Conservation (phyloP, 805 yeast species). For the Debaryomyces maramus region DNA sequence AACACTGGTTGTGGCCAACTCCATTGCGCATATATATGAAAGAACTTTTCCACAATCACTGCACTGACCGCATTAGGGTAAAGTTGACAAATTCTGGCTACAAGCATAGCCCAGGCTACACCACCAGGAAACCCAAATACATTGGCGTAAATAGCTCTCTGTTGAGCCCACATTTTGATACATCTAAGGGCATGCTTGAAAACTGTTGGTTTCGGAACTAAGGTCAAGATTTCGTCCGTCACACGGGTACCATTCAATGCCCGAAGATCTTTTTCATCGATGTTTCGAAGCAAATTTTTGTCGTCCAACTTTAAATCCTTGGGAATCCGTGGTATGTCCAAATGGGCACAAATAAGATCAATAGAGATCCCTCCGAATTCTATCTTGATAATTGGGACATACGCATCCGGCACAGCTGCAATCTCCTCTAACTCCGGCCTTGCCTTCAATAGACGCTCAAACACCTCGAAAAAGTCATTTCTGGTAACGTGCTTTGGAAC, state of each 20-base stretch:
- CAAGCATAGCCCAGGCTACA: slow-evolving; percentile 99
- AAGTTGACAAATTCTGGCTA: slow-evolving; percentile 94
- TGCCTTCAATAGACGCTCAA: slow-evolving; percentile 64
- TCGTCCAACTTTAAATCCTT: slow-evolving; percentile 71
- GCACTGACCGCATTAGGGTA: slow-evolving; percentile 97
- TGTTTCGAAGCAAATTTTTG: slow-evolving; percentile 78
- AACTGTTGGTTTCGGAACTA: slow-evolving; percentile 91
- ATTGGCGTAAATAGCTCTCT: slow-evolving; percentile 91
- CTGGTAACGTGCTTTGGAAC: slow-evolving; percentile 94
- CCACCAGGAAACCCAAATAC: slow-evolving; percentile 99
- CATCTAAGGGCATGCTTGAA: slow-evolving; percentile 92
- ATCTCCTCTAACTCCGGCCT: slow-evolving; percentile 88
- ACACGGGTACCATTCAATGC: slow-evolving; percentile 95
- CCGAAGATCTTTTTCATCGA: slow-evolving; percentile 89
- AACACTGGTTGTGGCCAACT: slow-evolving; percentile 98
- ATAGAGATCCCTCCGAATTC: slow-evolving; percentile 90
- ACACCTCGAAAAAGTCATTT: slow-evolving; percentile 84
- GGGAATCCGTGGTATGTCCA: slow-evolving; percentile 85
- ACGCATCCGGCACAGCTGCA: slow-evolving; percentile 93
- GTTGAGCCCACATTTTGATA: slow-evolving; percentile 94
- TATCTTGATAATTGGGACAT: slow-evolving; percentile 92
- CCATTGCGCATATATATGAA: slow-evolving; percentile 85
- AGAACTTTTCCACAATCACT: slow-evolving; percentile 85
- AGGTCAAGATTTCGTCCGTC: slow-evolving; percentile 84
- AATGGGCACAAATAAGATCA: slow-evolving; percentile 81